These are phyloP conservation scores for Tylopilus rubrobrunneus DNA, from an alignment of 768 basidiomycete genomes.

Conservation along the genomic window DNA sequence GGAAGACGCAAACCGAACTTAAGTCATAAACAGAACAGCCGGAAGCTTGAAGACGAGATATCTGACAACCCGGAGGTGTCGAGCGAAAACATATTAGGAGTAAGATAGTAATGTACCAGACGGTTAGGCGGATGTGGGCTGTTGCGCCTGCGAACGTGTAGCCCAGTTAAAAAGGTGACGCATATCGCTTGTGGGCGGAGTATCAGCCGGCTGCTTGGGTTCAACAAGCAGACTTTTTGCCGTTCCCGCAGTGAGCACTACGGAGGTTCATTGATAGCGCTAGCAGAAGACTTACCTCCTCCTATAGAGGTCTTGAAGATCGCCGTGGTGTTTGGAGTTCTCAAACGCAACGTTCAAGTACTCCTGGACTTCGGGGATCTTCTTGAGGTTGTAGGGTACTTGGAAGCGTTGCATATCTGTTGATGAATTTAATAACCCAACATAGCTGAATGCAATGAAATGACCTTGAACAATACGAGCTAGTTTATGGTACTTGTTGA, in stretches of 20 bases:
- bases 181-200: slow-evolving; percentile 60
- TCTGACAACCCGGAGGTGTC: slow-evolving; percentile 8
- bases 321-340: slow-evolving; percentile 71
- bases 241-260: background rate
- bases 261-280: background rate
- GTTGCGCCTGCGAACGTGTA: slow-evolving; percentile 48
- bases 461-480: slow-evolving; percentile 79
- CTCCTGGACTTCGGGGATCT: slow-evolving; percentile 84
- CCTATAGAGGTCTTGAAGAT: slow-evolving; percentile 80
- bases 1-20: slow-evolving; percentile 22
- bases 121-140: slow-evolving; percentile 34
- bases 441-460: slow-evolving; percentile 1
- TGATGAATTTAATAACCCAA: slow-evolving; percentile 3
- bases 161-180: slow-evolving; percentile 81
- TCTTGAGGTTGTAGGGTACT: slow-evolving; percentile 78
- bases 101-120: slow-evolving; percentile 19
- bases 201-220: slow-evolving; percentile 76
- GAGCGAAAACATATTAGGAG: slow-evolving; percentile 2
- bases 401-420: slow-evolving; percentile 93
- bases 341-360: slow-evolving; percentile 74
- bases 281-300: slow-evolving; percentile 54
- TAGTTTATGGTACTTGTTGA: slow-evolving; percentile 93
- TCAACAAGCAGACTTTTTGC: slow-evolving; percentile 68
- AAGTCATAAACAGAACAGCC: slow-evolving; percentile 27
- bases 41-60: slow-evolving; percentile 13